A percentile compares a stretch with the other conserved stretches of the same genome.
phyloP scores from a whole-genome alignment of 2,329 filamentous ascomycete species.

The Penicillium polonicum region DNA sequence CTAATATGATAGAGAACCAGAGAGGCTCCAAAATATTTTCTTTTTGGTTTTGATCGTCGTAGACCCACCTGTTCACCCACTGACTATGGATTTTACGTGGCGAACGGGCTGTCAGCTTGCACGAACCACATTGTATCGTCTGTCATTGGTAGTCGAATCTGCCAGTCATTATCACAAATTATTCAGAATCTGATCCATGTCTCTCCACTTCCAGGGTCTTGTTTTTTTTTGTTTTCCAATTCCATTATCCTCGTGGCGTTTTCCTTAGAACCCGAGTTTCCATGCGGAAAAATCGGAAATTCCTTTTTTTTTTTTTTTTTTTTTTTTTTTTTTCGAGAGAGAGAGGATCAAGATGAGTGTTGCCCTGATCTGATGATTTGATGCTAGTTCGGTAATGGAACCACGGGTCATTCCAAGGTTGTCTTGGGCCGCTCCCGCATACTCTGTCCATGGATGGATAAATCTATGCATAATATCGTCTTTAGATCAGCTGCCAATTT shows the following conservation, averaged over 20 bases:
- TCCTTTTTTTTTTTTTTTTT: neutral
- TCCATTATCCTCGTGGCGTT: constrained; percentile 6
- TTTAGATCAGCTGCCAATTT: neutral
- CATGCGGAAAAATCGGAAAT: neutral
- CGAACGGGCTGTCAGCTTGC: constrained; percentile 17
- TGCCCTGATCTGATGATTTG: no score
- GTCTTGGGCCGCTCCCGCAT: constrained; percentile 11
- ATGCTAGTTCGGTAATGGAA: constrained; percentile 1
- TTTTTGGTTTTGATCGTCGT: constrained; percentile 16
- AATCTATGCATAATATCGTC: neutral
- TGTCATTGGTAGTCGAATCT: constrained; percentile 17
- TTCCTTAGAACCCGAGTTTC: neutral
- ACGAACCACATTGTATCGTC: constrained; percentile 13
- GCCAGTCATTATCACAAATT: constrained; percentile 18
- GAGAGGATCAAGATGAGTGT: no score
- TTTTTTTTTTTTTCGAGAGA: no score
- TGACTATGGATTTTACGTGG: constrained; percentile 16
- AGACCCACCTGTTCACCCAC: constrained; percentile 27
- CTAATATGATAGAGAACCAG: neutral
- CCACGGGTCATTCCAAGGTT: constrained; percentile 16
- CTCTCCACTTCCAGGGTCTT: constrained; percentile 8
- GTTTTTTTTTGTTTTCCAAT: neutral
- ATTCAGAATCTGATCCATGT: constrained; percentile 20
- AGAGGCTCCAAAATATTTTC: neutral
- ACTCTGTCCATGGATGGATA: neutral